A percentile compares a stretch with the other conserved stretches of the same genome.
phyloP scores from a whole-genome alignment of 2,329 filamentous ascomycete species.

The Talaromyces sp. region DNA sequence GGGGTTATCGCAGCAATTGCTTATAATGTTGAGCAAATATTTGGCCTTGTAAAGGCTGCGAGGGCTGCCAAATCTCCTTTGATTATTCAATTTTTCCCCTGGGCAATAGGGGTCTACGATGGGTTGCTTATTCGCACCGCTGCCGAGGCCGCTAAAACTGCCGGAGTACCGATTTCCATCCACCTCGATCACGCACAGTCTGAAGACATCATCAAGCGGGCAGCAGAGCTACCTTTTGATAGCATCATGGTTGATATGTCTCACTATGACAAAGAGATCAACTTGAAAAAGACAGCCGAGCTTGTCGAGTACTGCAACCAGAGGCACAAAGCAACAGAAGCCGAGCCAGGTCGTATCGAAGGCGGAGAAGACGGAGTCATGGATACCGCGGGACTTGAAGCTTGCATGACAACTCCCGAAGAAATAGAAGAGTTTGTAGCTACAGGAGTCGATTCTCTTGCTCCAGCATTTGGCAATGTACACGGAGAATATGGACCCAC shows the following conservation, averaged over 20 bases:
- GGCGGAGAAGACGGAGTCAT: slow-evolving; percentile 1
- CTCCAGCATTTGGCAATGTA: slow-evolving; percentile 14
- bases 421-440: slow-evolving; percentile 3
- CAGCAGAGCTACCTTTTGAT: slow-evolving; percentile 1
- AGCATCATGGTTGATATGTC: slow-evolving; percentile 5
- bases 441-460: slow-evolving; percentile 8
- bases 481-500: slow-evolving; percentile 11
- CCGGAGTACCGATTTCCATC: not conserved
- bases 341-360: not conserved
- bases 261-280: slow-evolving; percentile 1
- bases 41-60: slow-evolving; percentile 1
- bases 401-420: slow-evolving; percentile 2
- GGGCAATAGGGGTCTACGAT: not conserved
- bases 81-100: slow-evolving; percentile 3
- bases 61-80: not conserved
- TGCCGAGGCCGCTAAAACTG: not conserved
- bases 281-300: not conserved
- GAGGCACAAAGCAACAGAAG: slow-evolving; percentile 1
- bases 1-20: slow-evolving; percentile 3
- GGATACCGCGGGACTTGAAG: not conserved
- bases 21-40: slow-evolving; percentile 2
- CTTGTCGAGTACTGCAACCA: slow-evolving; percentile 2
- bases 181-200: slow-evolving; percentile 2
- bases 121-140: slow-evolving; percentile 1
- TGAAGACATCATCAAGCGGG: slow-evolving; percentile 1